phyloP scores from a whole-genome alignment of 2,329 filamentous ascomycete species.

The Fusarium continuum region DNA sequence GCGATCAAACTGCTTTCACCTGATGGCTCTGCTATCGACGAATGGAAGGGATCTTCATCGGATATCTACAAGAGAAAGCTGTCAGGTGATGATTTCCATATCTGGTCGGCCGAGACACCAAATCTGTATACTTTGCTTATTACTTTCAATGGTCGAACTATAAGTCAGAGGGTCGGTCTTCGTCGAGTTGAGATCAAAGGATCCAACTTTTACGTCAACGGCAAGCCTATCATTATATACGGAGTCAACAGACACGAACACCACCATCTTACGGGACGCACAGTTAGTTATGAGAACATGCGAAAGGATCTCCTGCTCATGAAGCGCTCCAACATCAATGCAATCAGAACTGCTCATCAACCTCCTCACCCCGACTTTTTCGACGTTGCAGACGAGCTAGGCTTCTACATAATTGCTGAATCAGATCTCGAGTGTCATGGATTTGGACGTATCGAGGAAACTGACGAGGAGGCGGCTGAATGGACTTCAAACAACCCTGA shows the following conservation, averaged over 20 bases:
- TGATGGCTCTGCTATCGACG: slow-evolving; percentile 43
- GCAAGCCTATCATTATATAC: slow-evolving; percentile 69
- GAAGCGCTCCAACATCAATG: slow-evolving; percentile 76
- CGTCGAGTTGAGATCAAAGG: slow-evolving; percentile 68
- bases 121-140: slow-evolving; percentile 64
- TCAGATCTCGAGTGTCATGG: slow-evolving; percentile 65
- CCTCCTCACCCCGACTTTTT: slow-evolving; percentile 69
- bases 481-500: slow-evolving; percentile 65
- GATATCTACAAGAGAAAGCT: slow-evolving; percentile 53
- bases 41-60: slow-evolving; percentile 35
- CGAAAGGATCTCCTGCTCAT: slow-evolving; percentile 69
- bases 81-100: slow-evolving; percentile 59
- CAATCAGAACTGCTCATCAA: slow-evolving; percentile 74
- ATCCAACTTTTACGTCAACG: slow-evolving; percentile 71
- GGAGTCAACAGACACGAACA: slow-evolving; percentile 79
- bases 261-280: slow-evolving; percentile 68
- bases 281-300: slow-evolving; percentile 69
- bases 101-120: slow-evolving; percentile 76
- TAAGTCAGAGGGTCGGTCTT: slow-evolving; percentile 70
- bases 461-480: slow-evolving; percentile 32
- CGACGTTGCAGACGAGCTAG: slow-evolving; percentile 69
- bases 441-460: slow-evolving; percentile 45
- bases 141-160: slow-evolving; percentile 48
- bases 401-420: slow-evolving; percentile 70
- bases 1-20: slow-evolving; percentile 50